phyloP scores from a whole-genome alignment of 768 basidiomycete species.

The Termitomyces sp. region DNA sequence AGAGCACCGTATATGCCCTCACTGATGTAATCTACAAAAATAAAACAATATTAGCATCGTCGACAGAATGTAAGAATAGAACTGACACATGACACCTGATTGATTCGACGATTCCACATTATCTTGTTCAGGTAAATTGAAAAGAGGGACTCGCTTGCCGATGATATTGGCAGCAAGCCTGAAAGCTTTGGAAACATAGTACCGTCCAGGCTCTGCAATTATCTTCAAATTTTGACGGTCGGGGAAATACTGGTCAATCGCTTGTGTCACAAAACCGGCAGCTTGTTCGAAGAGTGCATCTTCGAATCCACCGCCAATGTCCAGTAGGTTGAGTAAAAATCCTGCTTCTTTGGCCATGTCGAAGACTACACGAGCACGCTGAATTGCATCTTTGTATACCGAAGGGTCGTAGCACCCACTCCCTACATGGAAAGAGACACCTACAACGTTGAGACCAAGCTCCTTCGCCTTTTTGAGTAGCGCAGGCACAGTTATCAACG shows the following conservation, averaged over 20 bases:
- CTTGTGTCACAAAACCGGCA: conserved; percentile 59
- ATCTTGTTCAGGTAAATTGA: conserved; percentile 20
- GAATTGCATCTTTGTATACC: conserved; percentile 86
- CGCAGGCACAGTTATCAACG: conserved; percentile 69
- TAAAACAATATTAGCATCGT: conserved; percentile 2
- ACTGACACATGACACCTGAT: conserved; percentile 84
- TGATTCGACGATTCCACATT: conserved; percentile 29
- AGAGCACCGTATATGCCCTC: conserved; percentile 97
- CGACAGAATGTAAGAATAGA: not conserved
- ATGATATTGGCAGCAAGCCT: conserved; percentile 91
- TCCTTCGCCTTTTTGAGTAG: conserved; percentile 77
- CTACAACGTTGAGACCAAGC: conserved; percentile 79
- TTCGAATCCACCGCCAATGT: conserved; percentile 98
- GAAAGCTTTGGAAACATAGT: conserved; percentile 90
- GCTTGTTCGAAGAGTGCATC: conserved; percentile 78
- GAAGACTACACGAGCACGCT: conserved; percentile 77
- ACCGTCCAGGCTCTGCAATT: conserved; percentile 94
- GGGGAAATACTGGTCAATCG: conserved; percentile 79
- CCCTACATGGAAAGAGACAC: conserved; percentile 97
- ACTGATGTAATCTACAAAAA: conserved; percentile 87
- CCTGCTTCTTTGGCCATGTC: conserved; percentile 81
- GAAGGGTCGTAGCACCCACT: conserved; percentile 94
- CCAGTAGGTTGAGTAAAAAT: conserved; percentile 77
- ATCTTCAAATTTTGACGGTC: conserved; percentile 62
- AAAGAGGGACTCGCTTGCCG: conserved; percentile 66